A percentile compares a stretch with the other conserved stretches of the same genome.
Conservation (phyloP, 352 stramenopile genomes). For the Globisporangium camurandrum region DNA sequence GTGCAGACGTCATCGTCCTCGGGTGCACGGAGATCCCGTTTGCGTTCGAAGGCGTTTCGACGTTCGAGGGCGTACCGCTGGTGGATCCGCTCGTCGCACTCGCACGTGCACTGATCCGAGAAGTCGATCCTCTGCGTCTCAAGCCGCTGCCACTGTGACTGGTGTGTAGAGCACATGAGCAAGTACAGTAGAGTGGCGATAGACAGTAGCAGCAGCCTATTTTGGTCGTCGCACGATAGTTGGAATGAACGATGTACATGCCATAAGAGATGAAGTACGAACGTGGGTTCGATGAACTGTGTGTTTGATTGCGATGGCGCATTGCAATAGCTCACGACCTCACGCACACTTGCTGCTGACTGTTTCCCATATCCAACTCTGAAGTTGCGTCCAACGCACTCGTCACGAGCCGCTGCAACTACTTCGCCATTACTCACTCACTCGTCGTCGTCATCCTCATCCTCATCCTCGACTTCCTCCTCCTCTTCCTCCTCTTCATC, state of each 20-base stretch:
- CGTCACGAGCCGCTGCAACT: not conserved
- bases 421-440: too few relatives aligned
- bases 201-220: too few relatives aligned
- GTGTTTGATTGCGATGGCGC: too few relatives aligned
- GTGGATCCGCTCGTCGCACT: slow-evolving; percentile 40
- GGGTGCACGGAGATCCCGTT: slow-evolving; percentile 53
- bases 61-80: slow-evolving; percentile 28
- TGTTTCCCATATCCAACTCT: not conserved
- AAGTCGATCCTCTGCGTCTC: slow-evolving; percentile 30
- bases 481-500: slow-evolving; percentile 29
- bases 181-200: not conserved
- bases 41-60: slow-evolving; percentile 19
- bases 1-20: slow-evolving; percentile 33
- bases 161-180: not conserved
- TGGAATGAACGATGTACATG: too few relatives aligned
- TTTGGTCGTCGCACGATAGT: too few relatives aligned
- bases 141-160: slow-evolving; percentile 19
- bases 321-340: too few relatives aligned
- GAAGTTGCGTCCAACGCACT: not conserved
- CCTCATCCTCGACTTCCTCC: slow-evolving; percentile 32
- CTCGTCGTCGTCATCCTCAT: slow-evolving; percentile 57
- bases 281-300: too few relatives aligned
- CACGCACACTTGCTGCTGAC: too few relatives aligned
- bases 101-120: slow-evolving; percentile 37
- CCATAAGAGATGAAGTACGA: too few relatives aligned